These are phyloP conservation scores for Talaromyces sp. DNA, from an alignment of 2,329 filamentous ascomycete genomes.

Conservation along the genomic window DNA sequence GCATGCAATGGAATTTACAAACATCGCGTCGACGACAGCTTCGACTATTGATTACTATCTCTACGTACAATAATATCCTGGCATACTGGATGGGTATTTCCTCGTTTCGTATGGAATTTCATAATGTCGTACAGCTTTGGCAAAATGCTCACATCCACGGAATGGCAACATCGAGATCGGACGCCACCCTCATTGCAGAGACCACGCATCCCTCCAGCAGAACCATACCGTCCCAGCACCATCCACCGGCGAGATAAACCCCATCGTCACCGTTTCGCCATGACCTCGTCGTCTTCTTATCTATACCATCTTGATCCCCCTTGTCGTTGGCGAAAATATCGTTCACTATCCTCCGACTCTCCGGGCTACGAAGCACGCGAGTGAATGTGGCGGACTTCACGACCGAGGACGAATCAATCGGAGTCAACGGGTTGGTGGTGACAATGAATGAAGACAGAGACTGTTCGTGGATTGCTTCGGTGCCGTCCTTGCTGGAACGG, in stretches of 20 bases:
- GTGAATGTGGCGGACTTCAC: constrained; percentile 48
- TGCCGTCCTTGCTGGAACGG: constrained; percentile 1
- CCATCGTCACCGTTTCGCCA: constrained; percentile 53
- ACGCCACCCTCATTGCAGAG: constrained; percentile 53
- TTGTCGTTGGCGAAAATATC: constrained; percentile 34
- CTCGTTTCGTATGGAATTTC: background rate
- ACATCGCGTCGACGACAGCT: background rate
- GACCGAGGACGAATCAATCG: constrained; percentile 33
- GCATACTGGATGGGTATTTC: background rate
- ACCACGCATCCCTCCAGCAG: constrained; percentile 57
- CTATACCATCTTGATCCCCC: background rate
- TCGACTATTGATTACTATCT: background rate
- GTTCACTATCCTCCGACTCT: constrained; percentile 46
- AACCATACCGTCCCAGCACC: constrained; percentile 64
- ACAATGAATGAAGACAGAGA: constrained; percentile 31
- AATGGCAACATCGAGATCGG: constrained; percentile 46
- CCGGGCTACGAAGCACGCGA: constrained; percentile 47
- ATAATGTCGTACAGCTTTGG: background rate
- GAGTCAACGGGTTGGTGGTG: constrained; percentile 47
- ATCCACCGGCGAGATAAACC: constrained; percentile 54
- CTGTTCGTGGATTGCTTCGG: constrained; percentile 1
- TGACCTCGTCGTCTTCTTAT: background rate
- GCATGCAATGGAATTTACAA: background rate
- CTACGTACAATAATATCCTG: background rate
- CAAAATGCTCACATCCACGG: constrained; percentile 22